Base-by-base conservation (phyloP, 176 grass and related monocot genomes). In the Eremochloa ophiuroides region DNA sequence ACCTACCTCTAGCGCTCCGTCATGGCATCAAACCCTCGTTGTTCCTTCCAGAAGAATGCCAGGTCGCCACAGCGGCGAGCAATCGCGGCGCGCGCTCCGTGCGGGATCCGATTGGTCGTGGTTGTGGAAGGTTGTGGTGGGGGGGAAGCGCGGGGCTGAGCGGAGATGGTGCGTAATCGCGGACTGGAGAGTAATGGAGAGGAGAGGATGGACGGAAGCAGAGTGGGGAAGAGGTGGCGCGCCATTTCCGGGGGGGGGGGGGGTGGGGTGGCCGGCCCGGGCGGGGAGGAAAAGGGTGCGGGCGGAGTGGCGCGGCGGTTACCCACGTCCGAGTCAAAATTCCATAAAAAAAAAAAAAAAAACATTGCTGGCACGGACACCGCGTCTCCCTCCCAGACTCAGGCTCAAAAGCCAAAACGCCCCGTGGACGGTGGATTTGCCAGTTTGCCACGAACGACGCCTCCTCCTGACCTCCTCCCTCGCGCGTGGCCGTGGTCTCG, bases 201-300 rank as follows among this genome's bases (percentile, higher is more conserved):
- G 75, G 53, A 50, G 62, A 40, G 6, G 44, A 13, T 25, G 80
- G 60, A 25, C 2, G 31, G 73, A 50, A 48, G 65, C 53, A 65
- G 75, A 84, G 87, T 88, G 87, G 87, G 41, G 81, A 84, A 83
- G 87, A 84, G 87, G 87, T 88, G 87, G 82, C 82, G 76, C 87
- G 87, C 87, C 87, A 88, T 84, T 80, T 88, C 76, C 87, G 87
- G 80, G 53, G 51, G 28, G 10, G 12, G 62, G 28, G 51, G 16
- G 15, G 31, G n/a, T n/a, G 39, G 16, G 60, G 38, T 23, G 51
- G 0, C 53, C 53, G 22, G 22, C 22, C 20, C 51, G 44, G 10
- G 35, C 41, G 55, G 53, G 9, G 43, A 40, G 18, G 18, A 14
- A 61, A 61, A 53, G 67, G 68, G 53, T 58, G 53, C 53, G 53